A percentile compares a stretch with the other conserved stretches of the same genome.
Evolutionary conservation across 331 rosid genomes (phyloP).

Genomic region (Malus hybrid): DNA sequence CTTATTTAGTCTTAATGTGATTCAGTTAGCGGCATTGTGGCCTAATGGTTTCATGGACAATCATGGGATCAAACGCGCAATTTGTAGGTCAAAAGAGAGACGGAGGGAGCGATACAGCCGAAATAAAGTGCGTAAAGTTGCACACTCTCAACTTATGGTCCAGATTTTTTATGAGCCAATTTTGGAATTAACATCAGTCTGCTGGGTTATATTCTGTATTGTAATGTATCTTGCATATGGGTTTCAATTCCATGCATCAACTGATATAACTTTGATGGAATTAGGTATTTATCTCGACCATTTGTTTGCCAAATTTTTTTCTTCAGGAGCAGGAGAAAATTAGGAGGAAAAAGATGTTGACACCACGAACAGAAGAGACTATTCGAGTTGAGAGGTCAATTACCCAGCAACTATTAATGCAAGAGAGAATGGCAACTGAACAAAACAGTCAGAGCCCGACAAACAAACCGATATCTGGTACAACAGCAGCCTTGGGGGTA

Average conservation of each 20-base stretch:
- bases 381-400: slow-evolving; percentile 44
- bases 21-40: slow-evolving; percentile 92
- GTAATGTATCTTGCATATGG: background rate
- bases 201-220: background rate
- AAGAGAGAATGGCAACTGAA: slow-evolving; percentile 55
- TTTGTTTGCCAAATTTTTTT: background rate
- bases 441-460: slow-evolving; percentile 44
- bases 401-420: slow-evolving; percentile 41
- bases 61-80: slow-evolving; percentile 92
- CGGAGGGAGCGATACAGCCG: slow-evolving; percentile 49
- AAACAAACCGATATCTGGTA: slow-evolving; percentile 36
- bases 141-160: background rate
- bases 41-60: slow-evolving; percentile 95
- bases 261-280: background rate
- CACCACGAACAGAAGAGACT: slow-evolving; percentile 50
- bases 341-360: slow-evolving; percentile 66
- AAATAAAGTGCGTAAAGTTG: slow-evolving; percentile 47
- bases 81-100: slow-evolving; percentile 91
- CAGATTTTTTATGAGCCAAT: background rate
- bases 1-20: background rate
- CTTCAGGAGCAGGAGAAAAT: slow-evolving; percentile 71
- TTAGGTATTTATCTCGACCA: background rate
- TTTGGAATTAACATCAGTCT: background rate
- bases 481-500: slow-evolving; percentile 30
- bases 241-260: background rate